Evolutionary conservation across 2,329 filamentous ascomycete genomes (phyloP), one percentile per base, ranked within the genome.

Genomic region (Aureobasidium pullulans): DNA sequence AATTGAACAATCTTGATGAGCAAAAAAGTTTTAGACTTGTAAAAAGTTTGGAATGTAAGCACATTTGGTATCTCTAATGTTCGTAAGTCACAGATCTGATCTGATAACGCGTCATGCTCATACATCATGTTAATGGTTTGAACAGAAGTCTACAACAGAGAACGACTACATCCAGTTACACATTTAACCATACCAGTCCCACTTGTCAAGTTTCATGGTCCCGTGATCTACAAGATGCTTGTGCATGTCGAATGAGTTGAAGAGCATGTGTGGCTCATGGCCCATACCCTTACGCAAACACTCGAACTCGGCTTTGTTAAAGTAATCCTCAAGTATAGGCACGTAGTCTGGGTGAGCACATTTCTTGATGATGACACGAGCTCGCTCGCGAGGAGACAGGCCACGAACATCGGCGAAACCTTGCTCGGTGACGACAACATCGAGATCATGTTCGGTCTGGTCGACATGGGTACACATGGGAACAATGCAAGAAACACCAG

Each of bases 381-480:
- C 90, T 47, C 90, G 80, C 79, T 96, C 89, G 57, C 85, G 82
- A 0, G 91, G 90, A 64, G 83, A 85, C 65, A 96, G 78, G 54
- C 90, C 90, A 43, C 90, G 84, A 1, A 96, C 90, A 69, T 96
- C 90, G 31, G 90, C 91, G 28, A 95, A 82, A 60, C 91, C 90
- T 71, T 84, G 82, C 70, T 85, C 83, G 0, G 83, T 85, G n/a
- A 96, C 90, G 47, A 96, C 76, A n/a, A 96, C 85, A 67, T 96
- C 90, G 40, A 96, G 81, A 71, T 96, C 91, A 74, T 95, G 90
- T 77, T 96, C 91, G 0, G 91, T 96, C 81, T 95, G 90, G 75
- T 96, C 90, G 65, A 95, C 80, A 75, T 96, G 91, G 4, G 90
- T 95, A 76, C 87, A 90, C 88, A 95, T 93, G 61, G 90, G 90